Conservation (phyloP, 345 rosid species). For the Brassica nigra region DNA sequence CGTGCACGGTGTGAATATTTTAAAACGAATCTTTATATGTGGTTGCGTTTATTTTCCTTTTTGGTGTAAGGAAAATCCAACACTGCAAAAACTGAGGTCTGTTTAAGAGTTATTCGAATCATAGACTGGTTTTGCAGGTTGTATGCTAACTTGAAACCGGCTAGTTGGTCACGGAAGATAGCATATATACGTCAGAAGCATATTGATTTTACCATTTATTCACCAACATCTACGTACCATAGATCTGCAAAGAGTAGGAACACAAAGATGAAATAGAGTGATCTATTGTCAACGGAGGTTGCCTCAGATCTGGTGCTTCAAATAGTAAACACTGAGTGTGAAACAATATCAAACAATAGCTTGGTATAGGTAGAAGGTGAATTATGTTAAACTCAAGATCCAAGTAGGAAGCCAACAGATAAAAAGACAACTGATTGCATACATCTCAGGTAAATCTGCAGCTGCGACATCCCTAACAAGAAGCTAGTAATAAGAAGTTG, state of each 20-base stretch:
- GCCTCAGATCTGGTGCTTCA: neutral
- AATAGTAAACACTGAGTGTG: neutral
- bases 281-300: no score
- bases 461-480: no score
- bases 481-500: no score
- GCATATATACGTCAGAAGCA: neutral
- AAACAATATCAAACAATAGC: slow-evolving; percentile 40
- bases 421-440: neutral
- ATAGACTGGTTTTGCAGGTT: neutral
- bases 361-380: slow-evolving; percentile 92
- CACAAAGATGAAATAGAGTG: neutral
- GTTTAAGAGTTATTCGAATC: neutral
- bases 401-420: neutral
- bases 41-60: neutral
- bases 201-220: slow-evolving; percentile 58
- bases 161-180: neutral
- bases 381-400: slow-evolving; percentile 55
- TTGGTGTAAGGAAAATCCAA: neutral
- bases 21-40: neutral
- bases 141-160: neutral
- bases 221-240: slow-evolving; percentile 91
- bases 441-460: no score
- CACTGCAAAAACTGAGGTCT: neutral
- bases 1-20: neutral
- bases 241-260: slow-evolving; percentile 52